Conservation (phyloP, 1,284 basidiomycete genomes). For the Tilletia horrida region DNA sequence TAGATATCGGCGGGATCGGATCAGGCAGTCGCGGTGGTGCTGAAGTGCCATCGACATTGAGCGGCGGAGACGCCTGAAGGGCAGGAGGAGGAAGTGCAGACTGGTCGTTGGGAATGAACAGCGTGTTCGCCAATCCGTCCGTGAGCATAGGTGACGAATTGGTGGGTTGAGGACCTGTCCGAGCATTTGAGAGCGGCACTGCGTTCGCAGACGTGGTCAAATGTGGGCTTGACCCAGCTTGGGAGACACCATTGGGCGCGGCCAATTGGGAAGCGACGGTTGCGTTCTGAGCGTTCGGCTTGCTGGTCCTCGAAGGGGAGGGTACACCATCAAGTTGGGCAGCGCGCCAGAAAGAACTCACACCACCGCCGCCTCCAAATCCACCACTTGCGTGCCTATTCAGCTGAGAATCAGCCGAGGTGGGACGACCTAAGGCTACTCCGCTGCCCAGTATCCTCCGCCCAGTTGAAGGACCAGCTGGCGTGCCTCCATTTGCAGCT, state of each 20-base stretch:
- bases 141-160: neutral
- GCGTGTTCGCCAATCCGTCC: neutral
- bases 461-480: too few species aligned
- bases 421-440: neutral
- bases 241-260: neutral
- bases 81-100: too few species aligned
- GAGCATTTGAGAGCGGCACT: too few species aligned
- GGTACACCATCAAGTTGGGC: neutral
- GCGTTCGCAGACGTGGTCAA: too few species aligned
- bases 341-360: slow-evolving; percentile 15
- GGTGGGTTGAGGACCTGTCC: neutral
- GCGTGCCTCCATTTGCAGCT: too few species aligned
- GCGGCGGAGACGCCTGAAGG: too few species aligned
- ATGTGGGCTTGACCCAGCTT: too few species aligned
- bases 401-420: neutral
- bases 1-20: neutral
- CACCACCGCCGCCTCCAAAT: neutral
- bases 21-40: neutral
- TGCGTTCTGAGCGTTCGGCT: neutral
- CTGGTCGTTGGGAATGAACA: neutral
- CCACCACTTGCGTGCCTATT: neutral
- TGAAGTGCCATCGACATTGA: neutral
- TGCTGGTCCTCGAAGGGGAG: neutral
- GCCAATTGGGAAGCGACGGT: neutral
- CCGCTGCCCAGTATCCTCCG: too few species aligned